Conservation (phyloP, 352 stramenopile species). For the Pythium biforme region DNA sequence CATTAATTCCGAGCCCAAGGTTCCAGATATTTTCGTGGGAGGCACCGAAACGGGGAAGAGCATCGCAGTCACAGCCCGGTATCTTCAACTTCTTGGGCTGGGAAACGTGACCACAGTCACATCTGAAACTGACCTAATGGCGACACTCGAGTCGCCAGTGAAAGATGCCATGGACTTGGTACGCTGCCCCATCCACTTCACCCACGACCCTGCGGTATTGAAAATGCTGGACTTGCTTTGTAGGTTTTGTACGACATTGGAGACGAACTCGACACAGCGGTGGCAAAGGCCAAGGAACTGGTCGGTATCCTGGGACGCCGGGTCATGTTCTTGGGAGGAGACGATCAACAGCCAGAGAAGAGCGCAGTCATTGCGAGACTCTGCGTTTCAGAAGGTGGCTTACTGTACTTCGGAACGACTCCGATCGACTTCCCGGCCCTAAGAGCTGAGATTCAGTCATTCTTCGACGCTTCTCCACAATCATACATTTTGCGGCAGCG, state of each 20-base stretch:
- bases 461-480: conserved; percentile 54
- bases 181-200: not conserved
- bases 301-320: conserved; percentile 37
- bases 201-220: not conserved
- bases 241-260: conserved; percentile 72
- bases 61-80: conserved; percentile 51
- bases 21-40: conserved; percentile 63
- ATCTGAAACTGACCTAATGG: conserved; percentile 39
- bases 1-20: conserved; percentile 39
- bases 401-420: conserved; percentile 59
- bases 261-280: conserved; percentile 38
- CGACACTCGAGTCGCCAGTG: conserved; percentile 33
- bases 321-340: conserved; percentile 62
- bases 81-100: conserved; percentile 70
- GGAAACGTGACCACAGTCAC: conserved; percentile 44
- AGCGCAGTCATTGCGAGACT: conserved; percentile 36
- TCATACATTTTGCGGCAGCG: conserved; percentile 57
- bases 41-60: conserved; percentile 37
- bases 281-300: conserved; percentile 41
- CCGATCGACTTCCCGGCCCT: conserved; percentile 61
- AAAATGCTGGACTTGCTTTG: not conserved
- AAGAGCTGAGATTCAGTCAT: conserved; percentile 50
- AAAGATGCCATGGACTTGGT: conserved; percentile 51
- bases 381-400: conserved; percentile 42
- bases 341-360: conserved; percentile 31